Evolutionary conservation across 148 eudicot genomes (phyloP).

Genomic region (Silene conica): DNA sequence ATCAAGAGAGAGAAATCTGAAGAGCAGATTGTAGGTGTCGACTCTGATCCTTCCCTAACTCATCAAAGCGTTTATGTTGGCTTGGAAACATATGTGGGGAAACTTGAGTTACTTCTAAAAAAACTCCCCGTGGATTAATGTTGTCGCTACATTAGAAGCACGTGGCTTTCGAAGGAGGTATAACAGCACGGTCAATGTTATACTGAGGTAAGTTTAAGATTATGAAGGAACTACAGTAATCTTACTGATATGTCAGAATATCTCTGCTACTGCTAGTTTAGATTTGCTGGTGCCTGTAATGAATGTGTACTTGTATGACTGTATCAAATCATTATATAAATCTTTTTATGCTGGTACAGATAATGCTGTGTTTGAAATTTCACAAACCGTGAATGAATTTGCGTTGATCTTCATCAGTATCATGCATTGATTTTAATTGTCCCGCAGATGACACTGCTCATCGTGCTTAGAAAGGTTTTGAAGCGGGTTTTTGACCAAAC

Average conservation of each 20-base stretch:
- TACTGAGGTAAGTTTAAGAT: background rate
- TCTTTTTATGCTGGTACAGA: background rate
- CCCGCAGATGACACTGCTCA: background rate
- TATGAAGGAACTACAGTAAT: background rate
- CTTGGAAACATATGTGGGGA: constrained; percentile 36
- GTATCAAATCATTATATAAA: background rate
- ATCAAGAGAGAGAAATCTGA: constrained; percentile 26
- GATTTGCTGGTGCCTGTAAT: background rate
- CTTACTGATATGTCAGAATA: background rate
- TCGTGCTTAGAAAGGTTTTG: no score
- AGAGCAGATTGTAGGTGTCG: constrained; percentile 16
- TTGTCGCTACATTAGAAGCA: constrained; percentile 11
- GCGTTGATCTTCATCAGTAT: no score
- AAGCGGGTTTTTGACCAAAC: no score
- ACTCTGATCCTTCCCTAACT: constrained; percentile 15
- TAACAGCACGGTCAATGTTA: background rate
- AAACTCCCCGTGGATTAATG: constrained; percentile 33
- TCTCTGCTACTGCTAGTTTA: background rate
- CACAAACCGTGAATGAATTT: background rate
- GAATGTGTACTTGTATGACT: background rate
- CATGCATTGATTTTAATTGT: background rate
- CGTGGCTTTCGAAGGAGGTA: background rate
- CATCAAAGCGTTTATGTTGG: constrained; percentile 21
- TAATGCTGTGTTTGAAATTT: background rate
- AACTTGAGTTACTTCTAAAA: constrained; percentile 46